Evolutionary conservation across 1,284 basidiomycete species (phyloP).

Genomic region (Takashimella koratensis): DNA sequence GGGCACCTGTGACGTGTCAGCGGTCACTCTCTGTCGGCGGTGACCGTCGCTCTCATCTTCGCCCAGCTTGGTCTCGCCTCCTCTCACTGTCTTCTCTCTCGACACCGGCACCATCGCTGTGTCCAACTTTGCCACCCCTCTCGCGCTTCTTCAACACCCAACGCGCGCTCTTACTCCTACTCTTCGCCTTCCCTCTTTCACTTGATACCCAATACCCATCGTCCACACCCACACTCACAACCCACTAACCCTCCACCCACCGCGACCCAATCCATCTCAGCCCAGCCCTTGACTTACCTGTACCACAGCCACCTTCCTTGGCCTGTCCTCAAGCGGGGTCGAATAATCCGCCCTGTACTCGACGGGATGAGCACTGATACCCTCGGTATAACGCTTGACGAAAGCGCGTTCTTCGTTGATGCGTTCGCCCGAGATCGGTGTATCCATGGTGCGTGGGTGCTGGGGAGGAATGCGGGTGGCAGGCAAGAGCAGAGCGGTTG

Average conservation of each 20-base stretch:
- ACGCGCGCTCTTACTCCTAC: too few species aligned
- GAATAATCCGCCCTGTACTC: constrained; percentile 70
- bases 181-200: too few species aligned
- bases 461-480: background rate
- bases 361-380: constrained; percentile 64
- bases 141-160: too few species aligned
- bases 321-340: constrained; percentile 64
- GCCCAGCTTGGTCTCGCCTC: too few species aligned
- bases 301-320: constrained; percentile 69
- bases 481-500: background rate
- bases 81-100: too few species aligned
- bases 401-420: constrained; percentile 62
- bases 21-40: too few species aligned
- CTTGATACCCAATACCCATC: too few species aligned
- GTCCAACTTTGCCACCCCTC: too few species aligned
- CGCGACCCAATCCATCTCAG: background rate
- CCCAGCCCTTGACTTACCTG: constrained; percentile 53
- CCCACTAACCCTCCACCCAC: constrained; percentile 7
- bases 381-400: constrained; percentile 66
- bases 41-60: too few species aligned
- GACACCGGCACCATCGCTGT: too few species aligned
- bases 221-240: background rate
- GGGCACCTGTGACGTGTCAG: constrained; percentile 12
- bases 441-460: constrained; percentile 23
- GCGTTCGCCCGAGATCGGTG: constrained; percentile 52